phyloP scores from a whole-genome alignment of 805 yeast genomes.

The Zygotorulaspora sp. region DNA sequence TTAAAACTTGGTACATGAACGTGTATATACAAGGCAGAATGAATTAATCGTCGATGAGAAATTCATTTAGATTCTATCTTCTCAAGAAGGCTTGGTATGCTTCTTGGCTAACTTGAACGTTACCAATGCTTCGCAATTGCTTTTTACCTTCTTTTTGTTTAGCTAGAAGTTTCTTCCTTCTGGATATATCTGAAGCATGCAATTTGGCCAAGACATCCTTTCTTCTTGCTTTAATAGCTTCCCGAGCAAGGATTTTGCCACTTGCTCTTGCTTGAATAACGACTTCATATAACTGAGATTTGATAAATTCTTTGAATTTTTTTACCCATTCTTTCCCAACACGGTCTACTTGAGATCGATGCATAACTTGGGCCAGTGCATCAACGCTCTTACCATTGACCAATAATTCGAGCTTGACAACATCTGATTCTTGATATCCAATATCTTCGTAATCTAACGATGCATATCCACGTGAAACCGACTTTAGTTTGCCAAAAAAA shows the following conservation, averaged over 20 bases:
- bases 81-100: slow-evolving; percentile 82
- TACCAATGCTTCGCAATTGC: slow-evolving; percentile 65
- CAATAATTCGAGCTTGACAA: slow-evolving; percentile 80
- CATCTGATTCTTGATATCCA: slow-evolving; percentile 75
- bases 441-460: slow-evolving; percentile 92
- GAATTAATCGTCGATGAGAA: no score
- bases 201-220: slow-evolving; percentile 92
- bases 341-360: slow-evolving; percentile 64
- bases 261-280: slow-evolving; percentile 86
- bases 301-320: slow-evolving; percentile 71
- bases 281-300: slow-evolving; percentile 85
- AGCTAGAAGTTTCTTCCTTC: slow-evolving; percentile 81
- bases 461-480: slow-evolving; percentile 87
- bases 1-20: no score
- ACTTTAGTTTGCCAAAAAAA: slow-evolving; percentile 89
- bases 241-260: slow-evolving; percentile 77
- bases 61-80: no score
- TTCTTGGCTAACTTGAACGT: slow-evolving; percentile 71
- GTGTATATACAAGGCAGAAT: no score
- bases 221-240: slow-evolving; percentile 87
- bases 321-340: slow-evolving; percentile 80
- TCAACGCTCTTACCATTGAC: slow-evolving; percentile 89
- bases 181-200: slow-evolving; percentile 88
- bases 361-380: slow-evolving; percentile 89
- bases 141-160: slow-evolving; percentile 94